Conservation (phyloP, 164 flowering plant genomes). For the Vitis amurensis region DNA sequence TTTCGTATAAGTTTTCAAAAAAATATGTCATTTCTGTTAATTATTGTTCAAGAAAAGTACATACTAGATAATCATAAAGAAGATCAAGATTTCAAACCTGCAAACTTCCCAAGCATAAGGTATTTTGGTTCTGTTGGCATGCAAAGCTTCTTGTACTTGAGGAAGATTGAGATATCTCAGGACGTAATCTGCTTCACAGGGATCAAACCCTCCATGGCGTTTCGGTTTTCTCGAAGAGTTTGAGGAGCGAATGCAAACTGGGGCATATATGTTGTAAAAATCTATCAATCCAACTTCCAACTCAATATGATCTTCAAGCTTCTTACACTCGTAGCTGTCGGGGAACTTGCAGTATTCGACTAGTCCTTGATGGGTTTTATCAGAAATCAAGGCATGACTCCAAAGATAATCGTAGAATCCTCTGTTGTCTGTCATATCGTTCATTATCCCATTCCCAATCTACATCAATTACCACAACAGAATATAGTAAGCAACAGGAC, state of each 20-base stretch:
- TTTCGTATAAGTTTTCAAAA: too few species aligned
- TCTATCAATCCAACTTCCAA: conserved; percentile 19
- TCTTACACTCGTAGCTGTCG: background rate
- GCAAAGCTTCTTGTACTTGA: conserved; percentile 23
- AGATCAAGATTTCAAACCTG: conserved; percentile 9
- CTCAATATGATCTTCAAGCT: conserved; percentile 3
- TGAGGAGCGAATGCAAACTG: conserved; percentile 21
- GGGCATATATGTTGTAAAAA: conserved; percentile 46
- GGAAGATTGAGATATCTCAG: conserved; percentile 21
- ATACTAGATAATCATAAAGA: too few species aligned
- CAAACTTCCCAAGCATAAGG: conserved; percentile 18
- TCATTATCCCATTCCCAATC: conserved; percentile 50
- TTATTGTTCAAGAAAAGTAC: too few species aligned
- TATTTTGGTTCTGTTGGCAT: conserved; percentile 23
- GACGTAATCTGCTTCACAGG: conserved; percentile 22
- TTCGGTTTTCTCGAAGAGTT: background rate
- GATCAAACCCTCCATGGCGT: conserved; percentile 21
- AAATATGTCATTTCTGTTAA: too few species aligned
- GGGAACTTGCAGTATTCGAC: conserved; percentile 24
- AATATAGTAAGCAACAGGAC: too few species aligned
- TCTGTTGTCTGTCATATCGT: conserved; percentile 17
- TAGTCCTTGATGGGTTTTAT: conserved; percentile 26
- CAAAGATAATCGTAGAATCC: conserved; percentile 36
- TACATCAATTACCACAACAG: conserved; percentile 8
- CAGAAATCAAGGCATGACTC: conserved; percentile 48